Evolutionary conservation across 768 basidiomycete species (phyloP).

Genomic region (Hypholoma fasciculare): DNA sequence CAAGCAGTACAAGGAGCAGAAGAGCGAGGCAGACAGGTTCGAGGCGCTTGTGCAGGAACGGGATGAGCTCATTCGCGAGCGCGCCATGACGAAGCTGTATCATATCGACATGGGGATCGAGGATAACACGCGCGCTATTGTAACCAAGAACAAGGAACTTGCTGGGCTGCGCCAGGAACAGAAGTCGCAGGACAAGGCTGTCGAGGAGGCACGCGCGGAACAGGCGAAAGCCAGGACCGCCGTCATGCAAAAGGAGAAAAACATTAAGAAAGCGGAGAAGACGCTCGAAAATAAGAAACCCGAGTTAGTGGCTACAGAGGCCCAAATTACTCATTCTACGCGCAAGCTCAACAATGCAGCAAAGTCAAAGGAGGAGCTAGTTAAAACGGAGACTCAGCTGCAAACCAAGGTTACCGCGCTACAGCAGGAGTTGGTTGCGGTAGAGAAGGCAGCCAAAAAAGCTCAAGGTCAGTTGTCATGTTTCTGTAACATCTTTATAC

Average conservation of each 20-base stretch:
- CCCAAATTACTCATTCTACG: constrained; percentile 83
- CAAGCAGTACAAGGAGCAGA: constrained; percentile 97
- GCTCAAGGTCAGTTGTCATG: constrained; percentile 61
- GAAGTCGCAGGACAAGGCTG: constrained; percentile 62
- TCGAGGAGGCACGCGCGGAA: constrained; percentile 73
- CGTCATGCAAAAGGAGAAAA: constrained; percentile 84
- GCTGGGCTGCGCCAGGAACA: constrained; percentile 69
- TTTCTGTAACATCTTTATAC: too few species aligned
- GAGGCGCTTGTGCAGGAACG: constrained; percentile 73
- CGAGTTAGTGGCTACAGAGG: constrained; percentile 78
- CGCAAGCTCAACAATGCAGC: constrained; percentile 76
- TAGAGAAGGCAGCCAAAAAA: constrained; percentile 68
- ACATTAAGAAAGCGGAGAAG: constrained; percentile 90
- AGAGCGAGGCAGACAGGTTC: constrained; percentile 88
- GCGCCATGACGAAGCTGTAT: constrained; percentile 85
- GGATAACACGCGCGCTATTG: constrained; percentile 66
- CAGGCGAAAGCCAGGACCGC: constrained; percentile 76
- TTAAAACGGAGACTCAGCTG: constrained; percentile 48
- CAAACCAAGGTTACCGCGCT: constrained; percentile 53
- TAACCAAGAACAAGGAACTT: constrained; percentile 72
- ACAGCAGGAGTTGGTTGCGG: constrained; percentile 63
- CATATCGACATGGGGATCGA: constrained; percentile 88
- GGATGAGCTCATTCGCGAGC: constrained; percentile 81
- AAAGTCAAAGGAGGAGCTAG: constrained; percentile 61
- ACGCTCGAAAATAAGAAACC: constrained; percentile 86